These are phyloP conservation scores for Arabidopsis hybrid DNA, from an alignment of 441 rosid species.

Conservation along the genomic window DNA sequence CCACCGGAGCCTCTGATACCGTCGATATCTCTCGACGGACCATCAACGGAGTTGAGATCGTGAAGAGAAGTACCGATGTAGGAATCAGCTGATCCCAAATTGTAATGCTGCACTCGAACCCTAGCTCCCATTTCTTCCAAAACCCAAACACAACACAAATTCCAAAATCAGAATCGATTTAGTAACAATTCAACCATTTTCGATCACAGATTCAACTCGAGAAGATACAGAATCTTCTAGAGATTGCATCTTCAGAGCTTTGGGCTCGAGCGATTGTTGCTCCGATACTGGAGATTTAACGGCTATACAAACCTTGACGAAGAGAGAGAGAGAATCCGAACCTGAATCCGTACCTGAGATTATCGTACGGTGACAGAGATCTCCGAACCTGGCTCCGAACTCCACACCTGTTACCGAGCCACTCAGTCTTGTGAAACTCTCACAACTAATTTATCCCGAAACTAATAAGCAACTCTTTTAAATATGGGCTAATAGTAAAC, in stretches of 20 bases:
- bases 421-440: conserved; percentile 24
- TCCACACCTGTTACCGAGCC: conserved; percentile 46
- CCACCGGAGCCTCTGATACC: conserved; percentile 46
- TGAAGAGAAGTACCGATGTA: conserved; percentile 66
- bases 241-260: conserved; percentile 1
- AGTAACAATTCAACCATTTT: conserved; percentile 19
- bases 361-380: conserved; percentile 28
- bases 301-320: conserved; percentile 38
- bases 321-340: conserved; percentile 46
- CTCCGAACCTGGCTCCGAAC: conserved; percentile 57
- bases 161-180: conserved; percentile 17
- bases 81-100: conserved; percentile 70
- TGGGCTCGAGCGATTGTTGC: background rate
- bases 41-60: conserved; percentile 79
- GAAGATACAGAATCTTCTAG: conserved; percentile 16
- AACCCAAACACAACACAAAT: conserved; percentile 5
- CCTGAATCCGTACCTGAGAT: conserved; percentile 60
- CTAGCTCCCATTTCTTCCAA: conserved; percentile 67
- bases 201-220: background rate
- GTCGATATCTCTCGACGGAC: conserved; percentile 54
- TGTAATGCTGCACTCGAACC: conserved; percentile 79
- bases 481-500: background rate
- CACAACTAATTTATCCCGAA: conserved; percentile 4
- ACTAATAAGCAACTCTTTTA: background rate
- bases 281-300: conserved; percentile 21